Evolutionary conservation across 805 yeast species (phyloP).

Genomic region (Ogataea kodamae): DNA sequence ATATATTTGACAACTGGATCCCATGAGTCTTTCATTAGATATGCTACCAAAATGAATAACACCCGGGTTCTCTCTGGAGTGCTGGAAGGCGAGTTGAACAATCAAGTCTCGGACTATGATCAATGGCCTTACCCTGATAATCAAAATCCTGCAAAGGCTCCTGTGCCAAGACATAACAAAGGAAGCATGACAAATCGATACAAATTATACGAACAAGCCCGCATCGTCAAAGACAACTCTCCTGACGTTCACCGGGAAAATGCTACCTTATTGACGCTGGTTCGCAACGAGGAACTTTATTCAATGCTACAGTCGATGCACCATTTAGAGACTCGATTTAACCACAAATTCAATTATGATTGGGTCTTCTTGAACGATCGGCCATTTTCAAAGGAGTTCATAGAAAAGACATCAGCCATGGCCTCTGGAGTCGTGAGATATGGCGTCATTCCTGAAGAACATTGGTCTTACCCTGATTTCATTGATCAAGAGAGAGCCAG

Average conservation of each 20-base stretch:
- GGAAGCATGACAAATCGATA: constrained; percentile 23
- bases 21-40: too few species aligned
- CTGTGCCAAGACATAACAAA: constrained; percentile 21
- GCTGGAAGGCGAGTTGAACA: too few species aligned
- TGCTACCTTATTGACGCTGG: constrained; percentile 57
- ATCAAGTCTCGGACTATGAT: too few species aligned
- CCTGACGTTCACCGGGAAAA: constrained; percentile 36
- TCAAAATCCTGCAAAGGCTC: constrained; percentile 23
- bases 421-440: constrained; percentile 46
- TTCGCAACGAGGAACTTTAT: constrained; percentile 40
- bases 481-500: constrained; percentile 41
- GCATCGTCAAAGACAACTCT: constrained; percentile 16
- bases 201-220: constrained; percentile 24
- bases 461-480: constrained; percentile 52
- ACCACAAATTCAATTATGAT: constrained; percentile 37
- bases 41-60: too few species aligned
- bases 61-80: too few species aligned
- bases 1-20: too few species aligned
- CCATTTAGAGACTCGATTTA: constrained; percentile 40
- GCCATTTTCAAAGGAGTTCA: constrained; percentile 43
- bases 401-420: constrained; percentile 33
- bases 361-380: constrained; percentile 49
- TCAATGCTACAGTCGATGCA: constrained; percentile 40
- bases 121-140: too few species aligned
- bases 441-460: constrained; percentile 45